phyloP scores from a whole-genome alignment of 2,329 filamentous ascomycete genomes.

The Paracamarosporium sp. region DNA sequence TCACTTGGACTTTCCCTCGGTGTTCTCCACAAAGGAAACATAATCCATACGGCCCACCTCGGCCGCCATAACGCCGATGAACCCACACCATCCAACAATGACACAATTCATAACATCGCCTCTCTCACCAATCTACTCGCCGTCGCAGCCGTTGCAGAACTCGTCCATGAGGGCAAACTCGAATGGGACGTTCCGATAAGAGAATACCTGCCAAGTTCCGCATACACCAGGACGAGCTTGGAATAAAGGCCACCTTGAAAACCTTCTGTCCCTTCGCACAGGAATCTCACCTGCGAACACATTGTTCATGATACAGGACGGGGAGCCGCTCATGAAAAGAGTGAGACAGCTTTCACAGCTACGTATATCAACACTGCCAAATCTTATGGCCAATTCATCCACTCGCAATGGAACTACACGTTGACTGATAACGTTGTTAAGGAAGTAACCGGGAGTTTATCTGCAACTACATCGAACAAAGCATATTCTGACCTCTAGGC shows the following conservation, averaged over 20 bases:
- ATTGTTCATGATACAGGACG: conserved; percentile 13
- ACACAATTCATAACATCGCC: conserved; percentile 15
- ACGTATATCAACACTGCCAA: conserved; percentile 3
- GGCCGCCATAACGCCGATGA: conserved; percentile 7
- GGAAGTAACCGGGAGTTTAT: conserved; percentile 5
- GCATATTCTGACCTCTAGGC: background rate
- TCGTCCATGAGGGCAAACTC: conserved; percentile 17
- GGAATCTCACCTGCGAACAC: conserved; percentile 12
- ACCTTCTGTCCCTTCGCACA: conserved; percentile 15
- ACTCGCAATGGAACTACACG: conserved; percentile 24
- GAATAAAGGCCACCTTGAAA: conserved; percentile 11
- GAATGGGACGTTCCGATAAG: conserved; percentile 21
- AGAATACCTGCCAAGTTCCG: conserved; percentile 20
- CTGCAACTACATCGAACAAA: background rate
- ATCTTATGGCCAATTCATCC: conserved; percentile 17
- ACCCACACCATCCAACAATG: conserved; percentile 3
- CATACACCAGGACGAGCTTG: conserved; percentile 17
- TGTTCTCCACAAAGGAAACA: conserved; percentile 16
- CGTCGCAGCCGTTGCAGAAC: conserved; percentile 11
- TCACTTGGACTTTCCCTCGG: conserved; percentile 19
- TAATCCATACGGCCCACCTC: conserved; percentile 17
- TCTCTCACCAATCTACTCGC: conserved; percentile 3
- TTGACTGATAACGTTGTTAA: conserved; percentile 7
- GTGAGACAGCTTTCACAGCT: conserved; percentile 2
- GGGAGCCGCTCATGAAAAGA: conserved; percentile 11